Percentiles rank a stretch among this genome's conserved stretches.
Conservation (phyloP, 179 eudicot genomes). For the Spergularia azorica region DNA sequence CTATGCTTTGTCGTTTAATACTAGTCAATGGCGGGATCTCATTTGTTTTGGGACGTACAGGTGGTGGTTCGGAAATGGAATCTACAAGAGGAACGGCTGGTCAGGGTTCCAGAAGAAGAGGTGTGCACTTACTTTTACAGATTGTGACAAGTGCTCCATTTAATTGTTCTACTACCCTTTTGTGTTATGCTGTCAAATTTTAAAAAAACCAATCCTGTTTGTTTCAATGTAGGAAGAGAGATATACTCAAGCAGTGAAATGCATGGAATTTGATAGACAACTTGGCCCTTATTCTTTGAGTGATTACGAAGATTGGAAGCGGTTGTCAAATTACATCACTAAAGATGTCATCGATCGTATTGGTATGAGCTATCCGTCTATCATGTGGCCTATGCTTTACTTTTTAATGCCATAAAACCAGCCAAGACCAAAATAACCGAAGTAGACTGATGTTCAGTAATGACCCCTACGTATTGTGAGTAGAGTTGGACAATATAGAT, state of each 20-base stretch:
- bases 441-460: background rate
- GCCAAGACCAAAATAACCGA: background rate
- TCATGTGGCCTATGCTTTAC: background rate
- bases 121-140: constrained; percentile 36
- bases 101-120: constrained; percentile 77
- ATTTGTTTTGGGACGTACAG: constrained; percentile 39
- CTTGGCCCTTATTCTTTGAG: constrained; percentile 80
- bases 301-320: constrained; percentile 82
- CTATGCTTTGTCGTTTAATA: background rate
- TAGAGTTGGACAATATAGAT: background rate
- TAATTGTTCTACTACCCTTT: too few species aligned
- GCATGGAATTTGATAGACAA: constrained; percentile 81
- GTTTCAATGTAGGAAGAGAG: constrained; percentile 61
- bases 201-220: background rate
- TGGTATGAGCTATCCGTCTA: constrained; percentile 44
- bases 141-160: background rate
- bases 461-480: background rate
- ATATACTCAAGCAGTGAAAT: constrained; percentile 73
- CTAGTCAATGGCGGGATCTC: constrained; percentile 4
- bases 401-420: background rate
- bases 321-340: constrained; percentile 69
- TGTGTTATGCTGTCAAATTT: background rate
- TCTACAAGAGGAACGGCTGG: constrained; percentile 63
- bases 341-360: constrained; percentile 68
- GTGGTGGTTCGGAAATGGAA: constrained; percentile 85